Evolutionary conservation across 2,329 filamentous ascomycete genomes (phyloP).

Genomic region (Fusarium tricinctum): DNA sequence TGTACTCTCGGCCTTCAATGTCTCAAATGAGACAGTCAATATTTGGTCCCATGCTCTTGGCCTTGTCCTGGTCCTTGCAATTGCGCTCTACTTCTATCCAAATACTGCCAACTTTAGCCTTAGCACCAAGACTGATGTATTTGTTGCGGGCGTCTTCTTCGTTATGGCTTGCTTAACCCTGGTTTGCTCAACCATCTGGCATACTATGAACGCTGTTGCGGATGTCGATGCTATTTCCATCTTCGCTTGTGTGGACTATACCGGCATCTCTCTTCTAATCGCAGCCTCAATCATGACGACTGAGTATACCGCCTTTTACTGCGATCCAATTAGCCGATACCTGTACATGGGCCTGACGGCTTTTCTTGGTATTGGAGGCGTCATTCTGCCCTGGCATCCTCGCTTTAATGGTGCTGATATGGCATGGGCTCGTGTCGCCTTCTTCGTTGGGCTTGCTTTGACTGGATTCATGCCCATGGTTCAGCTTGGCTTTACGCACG

Average conservation of each 20-base stretch:
- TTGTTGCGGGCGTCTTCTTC: slow-evolving; percentile 95
- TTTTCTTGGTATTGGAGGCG: slow-evolving; percentile 84
- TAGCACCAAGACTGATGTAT: slow-evolving; percentile 88
- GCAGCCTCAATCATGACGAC: slow-evolving; percentile 98
- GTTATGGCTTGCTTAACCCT: slow-evolving; percentile 95
- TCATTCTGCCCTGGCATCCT: slow-evolving; percentile 95
- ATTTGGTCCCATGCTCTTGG: slow-evolving; percentile 97
- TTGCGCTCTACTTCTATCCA: slow-evolving; percentile 98
- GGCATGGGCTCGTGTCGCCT: slow-evolving; percentile 91
- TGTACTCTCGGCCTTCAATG: slow-evolving; percentile 82
- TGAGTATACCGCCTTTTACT: slow-evolving; percentile 99
- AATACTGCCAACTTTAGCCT: slow-evolving; percentile 86
- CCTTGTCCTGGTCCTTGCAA: slow-evolving; percentile 85
- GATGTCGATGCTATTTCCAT: slow-evolving; percentile 90
- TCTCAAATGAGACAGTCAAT: slow-evolving; percentile 96
- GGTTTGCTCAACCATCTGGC: slow-evolving; percentile 95
- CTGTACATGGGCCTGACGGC: slow-evolving; percentile 87
- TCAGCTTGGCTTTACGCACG: slow-evolving; percentile 84
- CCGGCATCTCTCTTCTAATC: slow-evolving; percentile 94
- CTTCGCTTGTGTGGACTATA: slow-evolving; percentile 98
- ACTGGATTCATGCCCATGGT: slow-evolving; percentile 92
- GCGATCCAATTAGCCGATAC: slow-evolving; percentile 89
- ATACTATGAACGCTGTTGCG: slow-evolving; percentile 98
- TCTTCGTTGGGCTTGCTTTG: slow-evolving; percentile 87
- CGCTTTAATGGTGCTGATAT: slow-evolving; percentile 93